These are phyloP conservation scores for Poa annua DNA, from an alignment of 176 grass and related monocot species.

Conservation along the genomic window DNA sequence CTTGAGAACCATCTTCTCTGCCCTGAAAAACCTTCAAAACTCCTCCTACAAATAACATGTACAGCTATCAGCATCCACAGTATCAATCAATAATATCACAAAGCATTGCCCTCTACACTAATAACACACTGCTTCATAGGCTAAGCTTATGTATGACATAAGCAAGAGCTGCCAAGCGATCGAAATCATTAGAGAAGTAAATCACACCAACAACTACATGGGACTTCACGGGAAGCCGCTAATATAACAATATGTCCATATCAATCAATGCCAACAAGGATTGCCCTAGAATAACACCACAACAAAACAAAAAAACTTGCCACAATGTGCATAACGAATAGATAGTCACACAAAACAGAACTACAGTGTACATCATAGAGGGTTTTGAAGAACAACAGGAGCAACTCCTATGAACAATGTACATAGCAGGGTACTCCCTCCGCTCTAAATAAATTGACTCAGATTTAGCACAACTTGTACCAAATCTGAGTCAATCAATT, in stretches of 20 bases:
- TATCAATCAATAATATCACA: not conserved
- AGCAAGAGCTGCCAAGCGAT: not conserved
- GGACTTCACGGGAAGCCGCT: not conserved
- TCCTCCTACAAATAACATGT: not conserved
- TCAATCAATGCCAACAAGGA: not conserved
- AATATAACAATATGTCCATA: not conserved
- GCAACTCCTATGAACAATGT: not conserved
- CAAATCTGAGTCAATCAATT: no score
- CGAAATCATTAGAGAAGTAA: not conserved
- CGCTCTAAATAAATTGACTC: no score
- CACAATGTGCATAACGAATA: not conserved
- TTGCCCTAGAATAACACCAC: not conserved
- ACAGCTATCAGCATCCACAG: not conserved
- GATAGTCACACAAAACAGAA: not conserved
- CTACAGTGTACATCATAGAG: not conserved
- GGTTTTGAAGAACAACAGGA: not conserved
- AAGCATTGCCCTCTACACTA: not conserved
- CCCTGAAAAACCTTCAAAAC: conserved; percentile 25
- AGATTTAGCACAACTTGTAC: no score
- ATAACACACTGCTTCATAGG: not conserved
- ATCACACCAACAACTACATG: not conserved
- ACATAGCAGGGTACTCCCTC: not conserved
- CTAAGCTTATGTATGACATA: not conserved
- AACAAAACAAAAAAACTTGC: not conserved
- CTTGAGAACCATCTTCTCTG: conserved; percentile 48